phyloP scores from a whole-genome alignment of 208 protist species.

The Jaenimonas drosophilae region DNA sequence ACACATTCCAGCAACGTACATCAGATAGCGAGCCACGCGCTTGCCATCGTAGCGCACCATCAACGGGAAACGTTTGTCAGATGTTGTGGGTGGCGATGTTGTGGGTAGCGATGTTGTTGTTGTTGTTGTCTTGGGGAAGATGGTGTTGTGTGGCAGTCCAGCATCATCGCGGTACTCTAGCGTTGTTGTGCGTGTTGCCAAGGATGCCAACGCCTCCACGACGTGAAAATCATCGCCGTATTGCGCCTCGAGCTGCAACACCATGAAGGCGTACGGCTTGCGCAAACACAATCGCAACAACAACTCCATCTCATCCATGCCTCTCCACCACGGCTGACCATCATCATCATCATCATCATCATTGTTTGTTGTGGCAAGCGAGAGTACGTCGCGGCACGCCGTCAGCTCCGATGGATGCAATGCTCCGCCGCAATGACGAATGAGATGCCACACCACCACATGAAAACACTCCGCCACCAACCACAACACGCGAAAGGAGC shows the following conservation, averaged over 20 bases:
- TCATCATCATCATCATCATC: background rate
- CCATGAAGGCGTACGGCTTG: conserved; percentile 21
- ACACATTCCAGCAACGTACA: background rate
- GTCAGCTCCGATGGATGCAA: conserved; percentile 20
- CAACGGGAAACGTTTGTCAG: background rate
- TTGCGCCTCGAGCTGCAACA: conserved; percentile 23
- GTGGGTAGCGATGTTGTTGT: background rate
- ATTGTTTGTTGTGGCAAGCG: background rate
- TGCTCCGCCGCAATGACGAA: conserved; percentile 20
- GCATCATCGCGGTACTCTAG: background rate
- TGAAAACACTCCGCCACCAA: conserved; percentile 42
- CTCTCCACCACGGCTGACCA: conserved; percentile 2
- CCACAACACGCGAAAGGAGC: conserved; percentile 18
- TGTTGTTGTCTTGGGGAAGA: background rate
- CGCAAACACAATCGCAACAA: conserved; percentile 44
- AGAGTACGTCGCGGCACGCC: conserved; percentile 9
- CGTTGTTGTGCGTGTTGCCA: background rate
- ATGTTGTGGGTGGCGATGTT: background rate
- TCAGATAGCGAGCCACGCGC: conserved; percentile 14
- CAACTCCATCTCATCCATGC: conserved; percentile 37
- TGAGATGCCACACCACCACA: conserved; percentile 32
- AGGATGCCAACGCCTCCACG: conserved; percentile 13
- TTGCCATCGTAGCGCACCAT: conserved; percentile 17
- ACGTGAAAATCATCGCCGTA: conserved; percentile 53
- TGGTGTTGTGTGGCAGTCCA: background rate